These are phyloP conservation scores for Fusarium newnesense DNA, from an alignment of 2,329 filamentous ascomycete genomes.

Conservation along the genomic window DNA sequence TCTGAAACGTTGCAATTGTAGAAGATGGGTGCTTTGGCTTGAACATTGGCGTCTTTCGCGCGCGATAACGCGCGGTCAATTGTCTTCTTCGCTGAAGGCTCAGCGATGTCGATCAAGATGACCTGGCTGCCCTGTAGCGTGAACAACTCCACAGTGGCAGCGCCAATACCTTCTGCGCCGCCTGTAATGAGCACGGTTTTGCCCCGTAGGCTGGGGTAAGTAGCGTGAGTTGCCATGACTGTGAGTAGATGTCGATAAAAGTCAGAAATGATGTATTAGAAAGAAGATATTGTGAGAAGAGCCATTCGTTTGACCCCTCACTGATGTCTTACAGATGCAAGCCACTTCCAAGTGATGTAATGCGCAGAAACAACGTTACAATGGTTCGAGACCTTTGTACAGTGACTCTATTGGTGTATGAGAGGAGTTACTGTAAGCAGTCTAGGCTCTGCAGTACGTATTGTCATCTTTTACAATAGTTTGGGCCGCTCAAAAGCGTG, in stretches of 20 bases:
- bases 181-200: constrained; percentile 57
- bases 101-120: constrained; percentile 55
- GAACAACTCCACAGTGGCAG: constrained; percentile 56
- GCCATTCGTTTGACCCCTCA: neutral
- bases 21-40: constrained; percentile 48
- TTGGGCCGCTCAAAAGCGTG: neutral
- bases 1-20: constrained; percentile 56
- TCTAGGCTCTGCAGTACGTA: neutral
- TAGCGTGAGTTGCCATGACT: constrained; percentile 43
- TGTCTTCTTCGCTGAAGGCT: constrained; percentile 42
- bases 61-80: constrained; percentile 38
- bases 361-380: neutral
- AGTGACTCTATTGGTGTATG: neutral
- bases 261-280: neutral
- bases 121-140: constrained; percentile 56
- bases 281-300: too few relatives aligned
- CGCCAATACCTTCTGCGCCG: constrained; percentile 59
- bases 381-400: neutral
- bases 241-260: neutral
- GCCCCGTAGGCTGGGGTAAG: constrained; percentile 54
- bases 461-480: neutral
- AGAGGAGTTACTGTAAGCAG: neutral
- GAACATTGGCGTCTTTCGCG: constrained; percentile 14
- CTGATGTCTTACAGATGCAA: neutral
- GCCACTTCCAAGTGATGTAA: neutral